A percentile compares a stretch with the other conserved stretches of the same genome.
Conservation (phyloP, 176 grass and related monocot species). For the Zea mays region DNA sequence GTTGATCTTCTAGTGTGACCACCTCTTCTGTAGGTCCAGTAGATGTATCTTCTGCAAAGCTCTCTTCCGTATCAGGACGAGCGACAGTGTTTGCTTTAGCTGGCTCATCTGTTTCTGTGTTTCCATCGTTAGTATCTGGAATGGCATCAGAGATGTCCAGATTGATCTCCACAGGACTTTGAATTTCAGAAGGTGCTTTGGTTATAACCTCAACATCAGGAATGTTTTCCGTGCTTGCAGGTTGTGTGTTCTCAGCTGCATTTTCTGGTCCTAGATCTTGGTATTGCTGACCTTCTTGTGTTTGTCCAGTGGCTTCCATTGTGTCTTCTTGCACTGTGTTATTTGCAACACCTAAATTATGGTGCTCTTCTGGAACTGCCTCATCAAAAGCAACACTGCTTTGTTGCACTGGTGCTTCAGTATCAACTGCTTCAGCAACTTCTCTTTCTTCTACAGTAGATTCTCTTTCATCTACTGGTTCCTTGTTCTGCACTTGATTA, state of each 20-base stretch:
- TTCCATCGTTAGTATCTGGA: constrained; percentile 31
- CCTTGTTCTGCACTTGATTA: constrained; percentile 26
- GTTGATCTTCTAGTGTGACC: constrained; percentile 24
- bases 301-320: constrained; percentile 1
- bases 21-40: constrained; percentile 15
- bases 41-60: constrained; percentile 23
- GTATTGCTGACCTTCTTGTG: not conserved
- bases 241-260: constrained; percentile 23
- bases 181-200: constrained; percentile 19
- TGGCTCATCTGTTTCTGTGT: constrained; percentile 28
- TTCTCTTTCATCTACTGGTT: constrained; percentile 21
- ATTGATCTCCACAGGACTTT: constrained; percentile 22
- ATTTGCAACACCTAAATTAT: constrained; percentile 11
- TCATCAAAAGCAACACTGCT: constrained; percentile 36
- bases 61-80: constrained; percentile 28
- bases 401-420: constrained; percentile 28
- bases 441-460: not conserved
- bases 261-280: constrained; percentile 36
- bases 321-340: constrained; percentile 18
- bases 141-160: constrained; percentile 7
- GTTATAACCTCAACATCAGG: constrained; percentile 23
- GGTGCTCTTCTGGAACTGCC: constrained; percentile 11
- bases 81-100: not conserved
- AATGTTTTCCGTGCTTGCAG: constrained; percentile 11
- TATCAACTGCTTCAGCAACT: constrained; percentile 4